Base-by-base conservation (phyloP, 2,329 filamentous ascomycete genomes). In the Colletotrichum kahawae region DNA sequence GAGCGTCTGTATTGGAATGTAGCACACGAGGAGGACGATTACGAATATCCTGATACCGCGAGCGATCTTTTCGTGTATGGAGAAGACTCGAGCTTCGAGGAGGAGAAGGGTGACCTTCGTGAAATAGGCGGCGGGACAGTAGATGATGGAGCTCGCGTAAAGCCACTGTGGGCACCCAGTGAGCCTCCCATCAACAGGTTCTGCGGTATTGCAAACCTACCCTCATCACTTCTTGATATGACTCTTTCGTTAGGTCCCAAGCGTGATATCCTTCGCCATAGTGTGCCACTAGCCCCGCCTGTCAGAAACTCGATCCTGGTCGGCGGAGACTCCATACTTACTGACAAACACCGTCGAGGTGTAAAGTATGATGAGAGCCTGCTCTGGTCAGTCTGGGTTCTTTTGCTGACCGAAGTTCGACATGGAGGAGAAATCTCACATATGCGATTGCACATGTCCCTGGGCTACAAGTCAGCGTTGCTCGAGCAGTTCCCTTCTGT, bases 91-190 rank as follows among this genome's bases (percentile, higher is more conserved):
- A 7, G 81, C 80, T 18, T 82, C 81, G 62, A 83, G 75, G 10
- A 84, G 76, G 43, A 82, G 76, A n/a, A 82, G 78, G 8, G 83
- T 82, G n/a, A 80, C 75, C 72, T 84, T 83, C 24, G 79, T 81
- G 64, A 79, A 78, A 67, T 78, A 83, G 3, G 82, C 78, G 6
- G 80, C 77, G 16, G 81, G 81, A 16, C 79, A 80, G 69, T 82
- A 83, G 9, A 80, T 33, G 31, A 83, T 67, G 18, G 79, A 78
- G 51, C 79, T 78, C 16, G 78, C 80, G 48, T 82, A 81, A 7
- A 81, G 71, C 81, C 80, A 80, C 81, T 80, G 51, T 1, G 5
- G 12, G 7, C 16, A 7, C 2, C 18, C 31, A 31, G 59, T 62
- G 14, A 63, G 59, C 4, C 24, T 38, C 4, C 12, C 4, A n/a